These are phyloP conservation scores for Malania oleifera DNA, from an alignment of 164 flowering plant species.

Conservation along the genomic window DNA sequence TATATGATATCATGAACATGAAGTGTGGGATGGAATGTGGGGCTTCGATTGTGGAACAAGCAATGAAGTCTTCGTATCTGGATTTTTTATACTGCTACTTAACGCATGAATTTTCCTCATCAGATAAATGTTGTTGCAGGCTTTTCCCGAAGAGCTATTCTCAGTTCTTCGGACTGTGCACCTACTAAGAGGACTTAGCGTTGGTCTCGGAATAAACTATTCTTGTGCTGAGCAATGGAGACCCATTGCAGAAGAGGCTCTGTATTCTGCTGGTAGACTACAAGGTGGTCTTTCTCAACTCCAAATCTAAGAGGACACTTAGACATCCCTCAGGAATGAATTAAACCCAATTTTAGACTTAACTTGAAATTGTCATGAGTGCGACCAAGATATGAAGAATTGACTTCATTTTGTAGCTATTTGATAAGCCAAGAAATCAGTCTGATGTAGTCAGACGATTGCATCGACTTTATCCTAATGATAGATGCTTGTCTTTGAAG, in stretches of 20 bases:
- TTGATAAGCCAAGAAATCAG: too few species aligned
- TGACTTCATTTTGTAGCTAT: too few species aligned
- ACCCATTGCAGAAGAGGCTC: slow-evolving; percentile 91
- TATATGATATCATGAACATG: too few species aligned
- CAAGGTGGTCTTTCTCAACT: slow-evolving; percentile 32
- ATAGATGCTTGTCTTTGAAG: too few species aligned
- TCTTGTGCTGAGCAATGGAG: slow-evolving; percentile 93
- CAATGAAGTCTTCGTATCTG: too few species aligned
- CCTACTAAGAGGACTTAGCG: slow-evolving; percentile 88
- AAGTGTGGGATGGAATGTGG: too few species aligned
- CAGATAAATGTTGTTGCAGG: slow-evolving; percentile 22
- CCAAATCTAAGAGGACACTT: neutral
- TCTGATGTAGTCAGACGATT: too few species aligned
- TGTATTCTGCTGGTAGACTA: slow-evolving; percentile 58
- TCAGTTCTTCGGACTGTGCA: slow-evolving; percentile 86
- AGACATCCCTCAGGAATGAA: neutral
- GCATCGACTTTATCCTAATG: too few species aligned
- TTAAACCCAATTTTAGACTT: neutral
- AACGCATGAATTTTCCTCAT: neutral
- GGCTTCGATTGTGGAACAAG: too few species aligned
- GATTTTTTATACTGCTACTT: too few species aligned
- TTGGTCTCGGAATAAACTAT: slow-evolving; percentile 83
- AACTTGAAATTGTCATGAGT: neutral
- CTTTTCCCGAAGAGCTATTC: slow-evolving; percentile 93
- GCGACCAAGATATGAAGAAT: too few species aligned